Conservation (phyloP, 2,329 filamentous ascomycete genomes). For the Fusarium sp. region DNA sequence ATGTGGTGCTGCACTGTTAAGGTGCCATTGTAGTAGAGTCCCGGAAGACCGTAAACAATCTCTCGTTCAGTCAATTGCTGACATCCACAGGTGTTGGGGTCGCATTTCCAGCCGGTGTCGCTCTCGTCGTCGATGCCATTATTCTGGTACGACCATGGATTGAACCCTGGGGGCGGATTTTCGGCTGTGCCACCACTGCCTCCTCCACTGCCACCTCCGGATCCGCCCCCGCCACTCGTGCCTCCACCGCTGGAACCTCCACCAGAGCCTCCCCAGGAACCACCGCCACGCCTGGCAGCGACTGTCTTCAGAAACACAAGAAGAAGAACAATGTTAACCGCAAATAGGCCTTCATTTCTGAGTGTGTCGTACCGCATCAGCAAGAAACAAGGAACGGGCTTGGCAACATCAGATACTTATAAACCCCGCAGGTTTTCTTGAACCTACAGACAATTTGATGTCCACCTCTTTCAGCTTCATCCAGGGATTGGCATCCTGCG, state of each 20-base stretch:
- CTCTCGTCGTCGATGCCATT: background rate
- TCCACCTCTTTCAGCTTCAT: background rate
- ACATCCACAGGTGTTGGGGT: background rate
- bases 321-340: background rate
- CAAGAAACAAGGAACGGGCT: background rate
- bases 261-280: background rate
- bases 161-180: background rate
- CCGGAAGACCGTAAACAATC: background rate
- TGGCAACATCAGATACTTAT: background rate
- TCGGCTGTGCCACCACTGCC: background rate
- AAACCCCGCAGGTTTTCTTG: background rate
- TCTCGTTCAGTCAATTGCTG: background rate
- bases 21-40: background rate
- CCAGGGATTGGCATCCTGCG: background rate
- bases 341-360: background rate
- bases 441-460: background rate
- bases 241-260: too few relatives aligned
- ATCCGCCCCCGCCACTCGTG: background rate
- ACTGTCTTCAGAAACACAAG: background rate
- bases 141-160: background rate
- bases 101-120: background rate
- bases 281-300: background rate
- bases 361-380: background rate
- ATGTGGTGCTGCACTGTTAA: background rate
- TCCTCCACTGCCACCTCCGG: background rate